These are phyloP conservation scores for Aspergillus fumigatus DNA, from an alignment of 2,329 filamentous ascomycete species.

Conservation along the genomic window DNA sequence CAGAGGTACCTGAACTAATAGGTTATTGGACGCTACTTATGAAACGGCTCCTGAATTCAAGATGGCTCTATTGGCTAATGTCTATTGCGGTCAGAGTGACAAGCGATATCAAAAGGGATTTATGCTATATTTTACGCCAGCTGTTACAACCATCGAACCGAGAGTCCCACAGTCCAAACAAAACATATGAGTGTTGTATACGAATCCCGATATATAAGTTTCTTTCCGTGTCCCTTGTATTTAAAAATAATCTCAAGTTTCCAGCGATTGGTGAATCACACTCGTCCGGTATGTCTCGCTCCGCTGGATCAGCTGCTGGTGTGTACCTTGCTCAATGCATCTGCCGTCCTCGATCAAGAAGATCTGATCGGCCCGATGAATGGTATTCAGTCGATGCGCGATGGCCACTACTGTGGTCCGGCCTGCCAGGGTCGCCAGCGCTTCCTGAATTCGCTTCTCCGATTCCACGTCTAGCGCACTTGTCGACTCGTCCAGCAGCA, in stretches of 20 bases:
- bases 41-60: neutral
- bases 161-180: neutral
- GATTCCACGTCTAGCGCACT: slow-evolving; percentile 54
- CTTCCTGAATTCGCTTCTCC: slow-evolving; percentile 46
- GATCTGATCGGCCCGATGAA: slow-evolving; percentile 69
- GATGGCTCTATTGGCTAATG: neutral
- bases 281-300: slow-evolving; percentile 49
- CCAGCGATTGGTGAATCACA: slow-evolving; percentile 47
- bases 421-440: slow-evolving; percentile 28
- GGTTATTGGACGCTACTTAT: neutral
- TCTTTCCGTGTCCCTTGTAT: neutral
- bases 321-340: slow-evolving; percentile 47
- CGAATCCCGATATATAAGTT: neutral
- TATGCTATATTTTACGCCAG: neutral
- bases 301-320: slow-evolving; percentile 46
- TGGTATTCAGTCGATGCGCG: slow-evolving; percentile 40
- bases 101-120: neutral
- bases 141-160: neutral
- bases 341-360: slow-evolving; percentile 53
- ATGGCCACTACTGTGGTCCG: slow-evolving; percentile 39
- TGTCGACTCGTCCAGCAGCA: slow-evolving; percentile 59
- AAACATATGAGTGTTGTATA: neutral
- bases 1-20: too few relatives aligned
- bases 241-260: slow-evolving; percentile 15
- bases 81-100: neutral